A percentile compares a stretch with the other conserved stretches of the same genome.
Evolutionary conservation across 306 rosid species (phyloP).

Genomic region (Trichosanthes cucumerina): DNA sequence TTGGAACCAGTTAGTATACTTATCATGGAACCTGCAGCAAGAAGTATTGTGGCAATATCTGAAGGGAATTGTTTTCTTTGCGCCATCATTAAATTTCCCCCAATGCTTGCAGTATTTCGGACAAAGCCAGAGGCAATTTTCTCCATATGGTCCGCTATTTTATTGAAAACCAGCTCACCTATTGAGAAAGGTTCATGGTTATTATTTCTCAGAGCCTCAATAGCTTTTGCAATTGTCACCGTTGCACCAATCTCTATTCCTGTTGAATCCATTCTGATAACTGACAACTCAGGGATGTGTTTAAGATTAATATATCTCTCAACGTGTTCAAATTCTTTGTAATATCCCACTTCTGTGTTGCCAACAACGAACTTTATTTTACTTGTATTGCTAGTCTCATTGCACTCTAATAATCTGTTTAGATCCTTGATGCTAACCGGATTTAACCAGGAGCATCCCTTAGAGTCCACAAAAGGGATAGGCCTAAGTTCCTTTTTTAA

Average conservation of each 20-base stretch:
- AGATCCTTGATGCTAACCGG: conserved; percentile 50
- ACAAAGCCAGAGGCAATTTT: conserved; percentile 62
- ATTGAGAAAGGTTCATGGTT: conserved; percentile 17
- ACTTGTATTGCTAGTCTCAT: conserved; percentile 13
- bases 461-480: conserved; percentile 26
- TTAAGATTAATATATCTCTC: conserved; percentile 49
- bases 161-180: conserved; percentile 31
- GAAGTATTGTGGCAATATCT: conserved; percentile 69
- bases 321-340: conserved; percentile 41
- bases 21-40: conserved; percentile 60
- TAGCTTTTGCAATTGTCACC: conserved; percentile 51
- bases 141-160: conserved; percentile 58
- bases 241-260: conserved; percentile 72
- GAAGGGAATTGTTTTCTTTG: conserved; percentile 78
- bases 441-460: conserved; percentile 39
- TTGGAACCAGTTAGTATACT: conserved; percentile 34
- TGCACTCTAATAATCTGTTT: conserved; percentile 22
- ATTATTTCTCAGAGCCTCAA: conserved; percentile 36
- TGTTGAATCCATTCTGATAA: conserved; percentile 32
- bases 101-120: conserved; percentile 65
- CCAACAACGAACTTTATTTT: conserved; percentile 46
- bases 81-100: conserved; percentile 90
- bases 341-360: conserved; percentile 77
- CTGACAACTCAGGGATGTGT: conserved; percentile 44
- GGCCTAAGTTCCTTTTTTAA: conserved; percentile 37